Base-by-base conservation (phyloP, 208 protist genomes). In the Trypanosoma caninum region DNA sequence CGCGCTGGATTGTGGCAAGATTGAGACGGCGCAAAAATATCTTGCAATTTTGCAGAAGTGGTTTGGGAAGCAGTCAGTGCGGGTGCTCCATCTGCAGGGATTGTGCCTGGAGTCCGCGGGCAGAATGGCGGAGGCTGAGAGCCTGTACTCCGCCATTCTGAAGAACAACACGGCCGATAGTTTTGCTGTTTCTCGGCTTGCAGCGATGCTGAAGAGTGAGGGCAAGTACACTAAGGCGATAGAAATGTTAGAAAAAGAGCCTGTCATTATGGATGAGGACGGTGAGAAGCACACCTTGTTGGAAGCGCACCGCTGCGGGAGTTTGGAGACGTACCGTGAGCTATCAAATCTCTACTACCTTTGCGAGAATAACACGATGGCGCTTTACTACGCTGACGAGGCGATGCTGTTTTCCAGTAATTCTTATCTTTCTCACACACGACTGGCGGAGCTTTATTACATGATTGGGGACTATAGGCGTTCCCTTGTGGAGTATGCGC, bases 301-400 rank as follows among this genome's bases (percentile, higher is more conserved):
- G 1, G 80, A 89, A 59, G 58, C 91, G 31, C 84, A 94, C 69
- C 59, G 75, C 61, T 72, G 72, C 9, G 74, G 82, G 44, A 64
- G 61, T n/a, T 14, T 64, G 38, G 11, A 38, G 16, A 25, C 65
- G 11, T 87, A 88, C 58, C 72, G 64, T 3, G 82, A 94, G 63
- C 74, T 94, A 44, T 80, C 74, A 46, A 72, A 81, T 44, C 70
- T 94, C 13, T 74, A 91, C 71, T 91, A 87, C 57, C 58, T 84
- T 13, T 54, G 60, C 31, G 80, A 82, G 40, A 72, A 87, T 59
- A 37, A 73, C 4, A 69, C 76, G 35, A 64, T 58, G 40, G 73
- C 84, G 20, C 74, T 90, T 44, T 73, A 76, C 69, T 91, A 94
- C 69, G 70, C 69, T n/a, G 82, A 94, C 55, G 87, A 91, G 65